Base-by-base conservation (phyloP, 768 basidiomycete genomes). In the Mrakia hoshinonis region DNA sequence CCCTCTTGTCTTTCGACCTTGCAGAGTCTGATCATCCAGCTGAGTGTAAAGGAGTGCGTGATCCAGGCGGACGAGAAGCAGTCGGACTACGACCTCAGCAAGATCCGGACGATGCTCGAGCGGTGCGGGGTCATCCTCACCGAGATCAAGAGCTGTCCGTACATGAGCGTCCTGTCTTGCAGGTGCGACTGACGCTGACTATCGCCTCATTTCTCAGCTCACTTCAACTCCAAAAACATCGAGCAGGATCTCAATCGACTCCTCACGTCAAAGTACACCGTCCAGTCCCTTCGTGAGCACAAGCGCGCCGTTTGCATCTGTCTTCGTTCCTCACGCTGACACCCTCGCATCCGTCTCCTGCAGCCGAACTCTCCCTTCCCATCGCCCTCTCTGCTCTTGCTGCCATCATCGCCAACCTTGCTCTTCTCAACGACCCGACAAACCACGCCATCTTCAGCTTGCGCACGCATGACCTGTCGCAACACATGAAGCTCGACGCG, bases 21-120 rank as follows among this genome's bases (percentile, higher is more conserved):
- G 10, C 76, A 97, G 95, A 92, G 92, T 1, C 84, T 98, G 43
- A 82, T 97, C 46, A 98, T 98, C 72, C 96, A 99, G 78, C 85
- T 98, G 2, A 93, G 92, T 0, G 91, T 92, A n/a, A 98, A 98
- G 78, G 96, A 99, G 79, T 92, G 92, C 3, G 84, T 98, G 67
- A 82, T 98, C 83, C 89, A 76, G 34, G 70, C 74, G 3, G 78
- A 79, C 49, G 76, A 76, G 63, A 79, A 80, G 73, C 66, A 74
- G 34, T 76, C 74, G 0, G 92, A 97, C 76, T 82, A 93, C 68
- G 95, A 98, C 74, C 81, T 96, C 46, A 87, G 87, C 74, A 96
- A 95, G 79, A 82, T 97, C 48, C 87, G 86, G 75, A 87, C 87
- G 5, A 86, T 98, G 12, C 80, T 98, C 52, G 95, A 97, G 70